Base-by-base conservation (phyloP, 1,284 basidiomycete genomes). In the Irpex sp. region DNA sequence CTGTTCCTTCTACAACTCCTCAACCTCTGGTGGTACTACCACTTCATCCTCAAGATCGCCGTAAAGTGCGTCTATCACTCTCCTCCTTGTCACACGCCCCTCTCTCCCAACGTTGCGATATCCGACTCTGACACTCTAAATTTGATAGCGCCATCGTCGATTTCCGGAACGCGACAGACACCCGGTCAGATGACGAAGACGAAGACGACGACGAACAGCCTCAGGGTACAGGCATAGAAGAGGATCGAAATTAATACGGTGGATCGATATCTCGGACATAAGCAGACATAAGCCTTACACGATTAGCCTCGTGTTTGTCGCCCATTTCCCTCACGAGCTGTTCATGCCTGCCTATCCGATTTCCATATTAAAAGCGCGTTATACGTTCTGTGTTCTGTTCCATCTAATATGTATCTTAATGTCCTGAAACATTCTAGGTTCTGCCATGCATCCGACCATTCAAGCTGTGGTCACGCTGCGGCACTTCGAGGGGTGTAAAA, bases 1-100 rank as follows among this genome's bases (percentile, higher is more conserved):
- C 79, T 97, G 63, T 69, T 88, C 9, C 76, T 93, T 0, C 81
- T 98, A 11, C 94, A 95, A 74, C 70, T 86, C 64, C 82, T 98
- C 70, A 97, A 97, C 73, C 67, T 96, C 19, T 97, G 97, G 79
- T 97, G 94, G 94, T 95, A 93, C 74, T 87, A 82, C 75, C 79
- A 46, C n/a, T 46, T 94, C 54, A 94, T 96, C 71, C 77, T 85
- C 74, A 86, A 92, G 60, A 89, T 97, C 63, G 72, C 82, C 13
- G 71, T 75, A 58, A 77, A 84, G 85, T 87, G 67, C 58, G 81
- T 72, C 5, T 1, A 50, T 36, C 4, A 15, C n/a, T n/a, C n/a
- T 11, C n/a, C 39, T 46, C n/a, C 39, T 4, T 7, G 8, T 39
- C 15, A 39, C 1, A 9, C 15, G 4, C 5, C 39, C n/a, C n/a